phyloP scores from a whole-genome alignment of 352 stramenopile species.

The Globisporangium apiculatum region DNA sequence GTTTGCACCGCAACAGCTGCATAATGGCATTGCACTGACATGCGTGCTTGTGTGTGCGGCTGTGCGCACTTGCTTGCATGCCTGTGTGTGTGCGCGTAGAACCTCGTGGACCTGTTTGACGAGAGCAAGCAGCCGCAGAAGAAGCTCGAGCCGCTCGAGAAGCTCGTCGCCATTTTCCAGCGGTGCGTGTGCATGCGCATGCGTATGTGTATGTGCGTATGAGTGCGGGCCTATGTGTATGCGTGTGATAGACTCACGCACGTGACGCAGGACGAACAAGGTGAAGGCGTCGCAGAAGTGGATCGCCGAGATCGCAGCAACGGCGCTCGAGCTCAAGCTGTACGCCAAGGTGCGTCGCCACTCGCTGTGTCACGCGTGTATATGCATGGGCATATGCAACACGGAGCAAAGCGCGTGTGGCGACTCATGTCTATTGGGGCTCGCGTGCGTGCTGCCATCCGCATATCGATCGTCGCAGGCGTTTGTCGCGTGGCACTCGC shows the following conservation, averaged over 20 bases:
- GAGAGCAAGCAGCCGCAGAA: conserved; percentile 36
- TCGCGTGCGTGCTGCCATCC: no score
- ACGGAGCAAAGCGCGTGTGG: no score
- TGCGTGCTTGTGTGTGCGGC: neutral
- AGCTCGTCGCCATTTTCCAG: conserved; percentile 64
- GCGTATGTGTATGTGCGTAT: no score
- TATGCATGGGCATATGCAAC: no score
- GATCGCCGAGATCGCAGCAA: conserved; percentile 53
- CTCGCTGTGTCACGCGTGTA: no score
- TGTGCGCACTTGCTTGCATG: neutral
- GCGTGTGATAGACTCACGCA: neutral
- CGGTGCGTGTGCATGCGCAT: conserved; percentile 19
- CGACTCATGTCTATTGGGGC: no score
- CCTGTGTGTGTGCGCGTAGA: conserved; percentile 19
- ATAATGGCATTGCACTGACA: neutral
- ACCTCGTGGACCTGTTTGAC: conserved; percentile 72
- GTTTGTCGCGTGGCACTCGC: conserved; percentile 69
- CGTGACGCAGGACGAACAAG: conserved; percentile 48
- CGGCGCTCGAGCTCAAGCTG: conserved; percentile 44
- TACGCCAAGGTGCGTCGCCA: conserved; percentile 28
- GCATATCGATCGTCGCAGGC: conserved; percentile 23
- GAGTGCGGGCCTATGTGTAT: no score
- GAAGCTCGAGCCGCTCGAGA: conserved; percentile 64
- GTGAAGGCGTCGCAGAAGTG: conserved; percentile 77
- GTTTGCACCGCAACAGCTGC: neutral